Percentiles rank a stretch among this genome's conserved stretches.
phyloP scores from a whole-genome alignment of 2,329 filamentous ascomycete species.

The Pseudogymnoascus sp. region DNA sequence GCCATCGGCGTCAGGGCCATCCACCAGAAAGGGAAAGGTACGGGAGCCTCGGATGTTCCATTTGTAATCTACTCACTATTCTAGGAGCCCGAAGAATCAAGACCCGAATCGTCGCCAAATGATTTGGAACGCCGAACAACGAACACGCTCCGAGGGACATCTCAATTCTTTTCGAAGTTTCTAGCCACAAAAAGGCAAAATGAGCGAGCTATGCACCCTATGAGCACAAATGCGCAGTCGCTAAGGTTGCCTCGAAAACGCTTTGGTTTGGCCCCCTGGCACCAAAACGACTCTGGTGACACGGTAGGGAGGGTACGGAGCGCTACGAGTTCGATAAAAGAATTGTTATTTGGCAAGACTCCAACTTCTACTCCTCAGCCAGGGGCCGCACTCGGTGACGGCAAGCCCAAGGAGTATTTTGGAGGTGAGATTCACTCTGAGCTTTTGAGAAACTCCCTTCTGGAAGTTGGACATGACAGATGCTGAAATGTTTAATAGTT shows the following conservation, averaged over 20 bases:
- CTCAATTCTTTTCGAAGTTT: background rate
- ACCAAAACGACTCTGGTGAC: constrained; percentile 23
- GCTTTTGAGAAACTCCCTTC: background rate
- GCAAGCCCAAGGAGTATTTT: background rate
- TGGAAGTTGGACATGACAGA: background rate
- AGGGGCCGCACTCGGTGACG: background rate
- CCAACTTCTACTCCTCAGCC: constrained; percentile 22
- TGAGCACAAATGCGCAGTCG: constrained; percentile 13
- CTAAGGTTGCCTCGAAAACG: constrained; percentile 11
- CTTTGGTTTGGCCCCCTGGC: constrained; percentile 29
- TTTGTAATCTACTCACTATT: background rate
- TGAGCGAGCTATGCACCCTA: constrained; percentile 1
- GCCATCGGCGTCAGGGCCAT: background rate
- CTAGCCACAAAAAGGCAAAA: background rate
- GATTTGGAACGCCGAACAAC: background rate
- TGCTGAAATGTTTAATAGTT: constrained; percentile 21
- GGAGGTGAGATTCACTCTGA: background rate
- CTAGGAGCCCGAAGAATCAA: background rate
- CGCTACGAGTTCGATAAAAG: constrained; percentile 25
- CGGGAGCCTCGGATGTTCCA: background rate
- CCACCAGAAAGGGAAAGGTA: background rate
- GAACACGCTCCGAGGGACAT: constrained; percentile 1
- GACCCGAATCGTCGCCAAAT: background rate
- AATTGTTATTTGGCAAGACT: constrained; percentile 24
- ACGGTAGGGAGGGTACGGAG: constrained; percentile 22